A percentile compares a stretch with the other conserved stretches of the same genome.
phyloP scores from a whole-genome alignment of 768 basidiomycete genomes.

The Collybiopsis confluens region DNA sequence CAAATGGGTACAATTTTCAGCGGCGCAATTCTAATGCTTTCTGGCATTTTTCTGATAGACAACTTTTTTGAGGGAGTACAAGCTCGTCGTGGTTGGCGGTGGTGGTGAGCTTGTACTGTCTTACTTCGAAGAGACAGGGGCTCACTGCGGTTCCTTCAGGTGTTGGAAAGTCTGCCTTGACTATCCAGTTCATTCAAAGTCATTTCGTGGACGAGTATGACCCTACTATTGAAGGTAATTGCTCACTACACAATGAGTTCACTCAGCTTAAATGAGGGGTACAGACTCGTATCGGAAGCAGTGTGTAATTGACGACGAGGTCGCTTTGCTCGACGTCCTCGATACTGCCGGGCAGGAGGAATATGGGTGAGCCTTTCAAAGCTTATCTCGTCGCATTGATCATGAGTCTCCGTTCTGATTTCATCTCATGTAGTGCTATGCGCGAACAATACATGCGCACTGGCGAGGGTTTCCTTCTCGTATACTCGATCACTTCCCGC shows the following conservation, averaged over 20 bases:
- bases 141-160: not conserved
- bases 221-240: constrained; percentile 87
- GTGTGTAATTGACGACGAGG: constrained; percentile 96
- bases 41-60: constrained; percentile 40
- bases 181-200: constrained; percentile 97
- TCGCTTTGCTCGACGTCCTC: constrained; percentile 93
- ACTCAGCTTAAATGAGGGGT: not conserved
- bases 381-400: not conserved
- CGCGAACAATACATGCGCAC: constrained; percentile 99
- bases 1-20: not conserved
- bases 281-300: constrained; percentile 96
- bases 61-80: constrained; percentile 93
- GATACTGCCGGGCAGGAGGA: constrained; percentile 99
- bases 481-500: constrained; percentile 97
- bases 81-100: constrained; percentile 97
- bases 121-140: not conserved
- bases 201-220: constrained; percentile 92
- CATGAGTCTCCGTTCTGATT: not conserved
- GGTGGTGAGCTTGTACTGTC: constrained; percentile 61
- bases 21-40: constrained; percentile 6
- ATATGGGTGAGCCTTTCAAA: constrained; percentile 72
- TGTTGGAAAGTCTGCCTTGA: constrained; percentile 82
- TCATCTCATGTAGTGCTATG: constrained; percentile 68
- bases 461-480: constrained; percentile 95
- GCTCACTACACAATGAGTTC: not conserved